Evolutionary conservation across 2,329 filamentous ascomycete genomes (phyloP).

Genomic region (Nakataea oryzae): DNA sequence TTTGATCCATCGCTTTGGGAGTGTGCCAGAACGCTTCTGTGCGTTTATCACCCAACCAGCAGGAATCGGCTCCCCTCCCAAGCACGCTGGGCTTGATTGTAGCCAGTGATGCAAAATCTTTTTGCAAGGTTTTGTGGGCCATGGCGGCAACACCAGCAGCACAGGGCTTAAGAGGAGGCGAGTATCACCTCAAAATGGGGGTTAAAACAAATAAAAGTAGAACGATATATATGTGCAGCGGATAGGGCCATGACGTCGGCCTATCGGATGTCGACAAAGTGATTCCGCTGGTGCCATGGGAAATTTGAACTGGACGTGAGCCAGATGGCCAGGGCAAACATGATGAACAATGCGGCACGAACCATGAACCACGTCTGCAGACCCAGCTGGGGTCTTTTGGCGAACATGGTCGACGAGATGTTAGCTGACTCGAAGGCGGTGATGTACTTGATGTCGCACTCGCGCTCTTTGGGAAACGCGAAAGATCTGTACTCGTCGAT

Average conservation of each 20-base stretch:
- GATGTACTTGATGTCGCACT: constrained; percentile 51
- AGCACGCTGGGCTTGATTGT: neutral
- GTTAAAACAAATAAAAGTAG: neutral
- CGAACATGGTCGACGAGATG: constrained; percentile 19
- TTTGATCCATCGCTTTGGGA: neutral
- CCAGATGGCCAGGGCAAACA: constrained; percentile 32
- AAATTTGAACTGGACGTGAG: constrained; percentile 8
- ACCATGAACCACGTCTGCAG: constrained; percentile 18
- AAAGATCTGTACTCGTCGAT: constrained; percentile 66
- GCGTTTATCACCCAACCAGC: neutral
- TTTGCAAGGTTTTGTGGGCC: neutral
- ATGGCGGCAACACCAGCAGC: neutral
- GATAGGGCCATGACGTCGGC: neutral
- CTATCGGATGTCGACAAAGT: neutral
- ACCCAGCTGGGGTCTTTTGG: neutral
- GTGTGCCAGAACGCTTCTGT: neutral
- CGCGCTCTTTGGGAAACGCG: constrained; percentile 48
- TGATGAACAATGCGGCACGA: constrained; percentile 30
- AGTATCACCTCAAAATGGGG: neutral
- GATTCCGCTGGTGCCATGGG: neutral
- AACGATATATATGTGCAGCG: neutral
- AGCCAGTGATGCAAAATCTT: neutral
- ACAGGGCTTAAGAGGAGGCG: neutral
- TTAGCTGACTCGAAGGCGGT: constrained; percentile 33
- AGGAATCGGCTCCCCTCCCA: too few species aligned